Percentiles rank a stretch among this genome's conserved stretches.
phyloP scores from a whole-genome alignment of 768 basidiomycete species.

The Chalciporus chontae region DNA sequence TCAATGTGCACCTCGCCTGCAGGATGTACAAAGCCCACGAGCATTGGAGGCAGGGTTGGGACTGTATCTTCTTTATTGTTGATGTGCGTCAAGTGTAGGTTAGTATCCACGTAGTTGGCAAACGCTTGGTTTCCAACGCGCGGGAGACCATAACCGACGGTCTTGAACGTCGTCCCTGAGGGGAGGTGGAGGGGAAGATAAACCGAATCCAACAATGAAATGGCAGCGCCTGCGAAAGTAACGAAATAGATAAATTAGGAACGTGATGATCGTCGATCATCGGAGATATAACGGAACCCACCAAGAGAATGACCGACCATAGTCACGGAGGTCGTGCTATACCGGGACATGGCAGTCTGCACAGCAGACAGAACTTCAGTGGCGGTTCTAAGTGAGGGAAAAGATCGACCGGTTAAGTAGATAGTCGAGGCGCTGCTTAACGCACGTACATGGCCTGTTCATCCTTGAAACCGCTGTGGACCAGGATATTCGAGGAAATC shows the following conservation, averaged over 20 bases:
- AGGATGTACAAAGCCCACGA: slow-evolving; percentile 39
- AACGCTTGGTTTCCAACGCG: slow-evolving; percentile 59
- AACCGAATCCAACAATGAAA: slow-evolving; percentile 36
- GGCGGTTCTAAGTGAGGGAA: slow-evolving; percentile 33
- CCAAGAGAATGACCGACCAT: slow-evolving; percentile 43
- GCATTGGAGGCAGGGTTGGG: slow-evolving; percentile 33
- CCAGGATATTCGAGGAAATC: slow-evolving; percentile 36
- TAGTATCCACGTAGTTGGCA: slow-evolving; percentile 51
- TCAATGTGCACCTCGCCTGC: slow-evolving; percentile 43
- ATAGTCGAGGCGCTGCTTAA: background rate
- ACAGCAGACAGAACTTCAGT: slow-evolving; percentile 44
- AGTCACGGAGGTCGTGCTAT: slow-evolving; percentile 37
- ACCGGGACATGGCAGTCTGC: slow-evolving; percentile 33
- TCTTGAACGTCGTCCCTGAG: slow-evolving; percentile 28
- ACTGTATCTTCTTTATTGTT: slow-evolving; percentile 47
- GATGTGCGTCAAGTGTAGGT: slow-evolving; percentile 46
- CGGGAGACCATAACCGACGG: slow-evolving; percentile 35
- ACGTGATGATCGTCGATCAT: background rate
- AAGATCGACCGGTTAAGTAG: too few species aligned
- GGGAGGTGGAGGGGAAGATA: slow-evolving; percentile 38
- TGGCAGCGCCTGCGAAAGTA: slow-evolving; percentile 30
- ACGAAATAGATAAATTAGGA: background rate
- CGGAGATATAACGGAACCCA: slow-evolving; percentile 9
- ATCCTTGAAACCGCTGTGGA: slow-evolving; percentile 45
- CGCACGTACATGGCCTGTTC: slow-evolving; percentile 42